Evolutionary conservation across 2,329 filamentous ascomycete species (phyloP).

Genomic region (Neonectria faginata): DNA sequence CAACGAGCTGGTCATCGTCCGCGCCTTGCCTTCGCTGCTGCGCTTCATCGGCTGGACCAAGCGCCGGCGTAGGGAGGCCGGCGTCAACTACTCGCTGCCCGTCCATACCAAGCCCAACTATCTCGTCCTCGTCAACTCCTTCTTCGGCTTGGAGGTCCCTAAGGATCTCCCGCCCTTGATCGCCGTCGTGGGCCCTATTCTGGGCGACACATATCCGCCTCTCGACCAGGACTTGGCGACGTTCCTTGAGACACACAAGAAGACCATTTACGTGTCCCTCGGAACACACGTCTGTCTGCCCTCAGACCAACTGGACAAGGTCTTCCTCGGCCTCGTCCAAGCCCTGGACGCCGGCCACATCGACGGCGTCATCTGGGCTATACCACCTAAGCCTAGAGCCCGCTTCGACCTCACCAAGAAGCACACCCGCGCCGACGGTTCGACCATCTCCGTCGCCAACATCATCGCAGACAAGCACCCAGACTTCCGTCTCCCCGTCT

Average conservation of each 20-base stretch:
- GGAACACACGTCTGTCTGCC: slow-evolving; percentile 56
- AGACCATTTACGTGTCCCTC: slow-evolving; percentile 55
- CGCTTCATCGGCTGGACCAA: slow-evolving; percentile 47
- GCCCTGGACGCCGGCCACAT: slow-evolving; percentile 45
- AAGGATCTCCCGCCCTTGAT: slow-evolving; percentile 53
- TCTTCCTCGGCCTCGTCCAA: slow-evolving; percentile 49
- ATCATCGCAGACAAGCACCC: slow-evolving; percentile 48
- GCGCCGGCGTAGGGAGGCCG: slow-evolving; percentile 50
- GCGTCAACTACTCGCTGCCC: slow-evolving; percentile 48
- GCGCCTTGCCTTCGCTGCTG: slow-evolving; percentile 47
- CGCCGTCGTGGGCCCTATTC: slow-evolving; percentile 53
- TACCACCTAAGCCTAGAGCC: slow-evolving; percentile 41
- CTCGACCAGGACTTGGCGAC: slow-evolving; percentile 42
- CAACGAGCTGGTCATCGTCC: slow-evolving; percentile 50
- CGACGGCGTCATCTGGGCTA: slow-evolving; percentile 56
- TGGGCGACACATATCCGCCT: slow-evolving; percentile 50
- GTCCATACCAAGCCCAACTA: slow-evolving; percentile 53
- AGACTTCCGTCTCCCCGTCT: slow-evolving; percentile 49
- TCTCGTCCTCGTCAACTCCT: slow-evolving; percentile 57
- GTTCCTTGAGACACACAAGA: slow-evolving; percentile 50
- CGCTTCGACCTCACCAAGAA: slow-evolving; percentile 37
- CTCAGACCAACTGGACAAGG: slow-evolving; percentile 45
- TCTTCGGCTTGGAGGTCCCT: slow-evolving; percentile 56
- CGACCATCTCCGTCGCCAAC: slow-evolving; percentile 9
- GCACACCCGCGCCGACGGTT: slow-evolving; percentile 7